A percentile compares a stretch with the other conserved stretches of the same genome.
phyloP scores from a whole-genome alignment of 2,329 filamentous ascomycete genomes.

The Pseudodiploospora longispora region DNA sequence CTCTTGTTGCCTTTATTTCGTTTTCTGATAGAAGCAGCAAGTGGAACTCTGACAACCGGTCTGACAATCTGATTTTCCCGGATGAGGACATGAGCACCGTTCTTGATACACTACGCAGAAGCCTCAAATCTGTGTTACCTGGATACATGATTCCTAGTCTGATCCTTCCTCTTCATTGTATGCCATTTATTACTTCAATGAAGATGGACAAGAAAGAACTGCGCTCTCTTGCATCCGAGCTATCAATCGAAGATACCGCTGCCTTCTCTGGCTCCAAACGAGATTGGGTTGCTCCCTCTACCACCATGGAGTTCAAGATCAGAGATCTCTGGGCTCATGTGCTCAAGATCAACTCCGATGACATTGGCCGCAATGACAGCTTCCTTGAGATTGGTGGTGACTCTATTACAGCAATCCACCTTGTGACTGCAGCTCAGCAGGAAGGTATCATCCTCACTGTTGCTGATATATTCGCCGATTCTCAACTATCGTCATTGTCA shows the following conservation, averaged over 20 bases:
- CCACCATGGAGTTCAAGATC: conserved; percentile 2
- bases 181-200: conserved; percentile 6
- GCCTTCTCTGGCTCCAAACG: not conserved
- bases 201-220: conserved; percentile 5
- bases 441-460: conserved; percentile 6
- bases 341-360: conserved; percentile 3
- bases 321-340: conserved; percentile 5
- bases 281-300: conserved; percentile 3
- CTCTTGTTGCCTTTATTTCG: conserved; percentile 3
- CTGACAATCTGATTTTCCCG: not conserved
- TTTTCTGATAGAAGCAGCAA: conserved; percentile 2
- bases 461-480: conserved; percentile 10
- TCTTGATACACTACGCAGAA: conserved; percentile 1
- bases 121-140: conserved; percentile 3
- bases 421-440: conserved; percentile 2
- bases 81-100: conserved; percentile 1
- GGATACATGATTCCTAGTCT: conserved; percentile 5
- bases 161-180: conserved; percentile 3
- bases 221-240: not conserved
- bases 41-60: not conserved
- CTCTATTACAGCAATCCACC: conserved; percentile 10
- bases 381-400: conserved; percentile 14
- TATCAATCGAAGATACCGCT: not conserved
- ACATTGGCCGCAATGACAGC: conserved; percentile 13
- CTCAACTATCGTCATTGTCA: conserved; percentile 4